Base-by-base conservation (phyloP, 495 filamentous ascomycete genomes). In the Saxophila tyrrhenica region DNA sequence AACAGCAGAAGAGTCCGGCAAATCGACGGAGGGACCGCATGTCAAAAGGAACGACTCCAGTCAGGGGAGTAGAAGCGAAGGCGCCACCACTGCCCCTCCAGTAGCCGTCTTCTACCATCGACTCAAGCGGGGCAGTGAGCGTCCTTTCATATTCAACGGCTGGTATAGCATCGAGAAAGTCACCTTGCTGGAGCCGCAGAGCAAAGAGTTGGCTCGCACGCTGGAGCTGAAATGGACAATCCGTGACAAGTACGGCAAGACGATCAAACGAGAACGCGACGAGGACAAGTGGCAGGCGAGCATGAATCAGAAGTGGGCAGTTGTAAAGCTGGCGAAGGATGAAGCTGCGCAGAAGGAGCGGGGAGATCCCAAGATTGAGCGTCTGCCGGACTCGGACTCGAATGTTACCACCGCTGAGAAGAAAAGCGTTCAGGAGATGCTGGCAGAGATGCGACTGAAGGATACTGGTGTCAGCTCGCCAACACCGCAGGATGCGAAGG, bases 191-290 rank as follows among this genome's bases (percentile, higher is more conserved):
- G 41, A 44, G 13, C 59, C 59, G 9, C 25, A 43, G 32, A 62
- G 50, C 29, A 17, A 44, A 2, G 59, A 54, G 25, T 50, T 62
- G 3, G 48, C 55, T 1, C 50, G 55, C 44, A 62, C 58, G 59
- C 56, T 59, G 23, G 51, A 55, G 48, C 55, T 59, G 56, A 62
- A 62, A 38, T 58, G 55, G 55, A 20, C 54, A 24, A 9, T 7
- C 32, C 49, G 19, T 3, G 44, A 57, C 21, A 24, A 41, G 9
- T 42, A 20, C 19, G 58, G 49, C 13, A 54, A 50, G 25, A 19
- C 48, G 25, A 21, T 24, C 16, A 21, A 45, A 21, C 41, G 25
- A 21, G 54, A 61, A 19, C 50, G 59, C 10, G 25, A 49, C 16
- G 23, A 17, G 10, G 23, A 7, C 22, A 16, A 7, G 2, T 61